Percentiles rank a stretch among this genome's conserved stretches.
Evolutionary conservation across 2,329 filamentous ascomycete genomes (phyloP).

Genomic region (Alternaria sp.): DNA sequence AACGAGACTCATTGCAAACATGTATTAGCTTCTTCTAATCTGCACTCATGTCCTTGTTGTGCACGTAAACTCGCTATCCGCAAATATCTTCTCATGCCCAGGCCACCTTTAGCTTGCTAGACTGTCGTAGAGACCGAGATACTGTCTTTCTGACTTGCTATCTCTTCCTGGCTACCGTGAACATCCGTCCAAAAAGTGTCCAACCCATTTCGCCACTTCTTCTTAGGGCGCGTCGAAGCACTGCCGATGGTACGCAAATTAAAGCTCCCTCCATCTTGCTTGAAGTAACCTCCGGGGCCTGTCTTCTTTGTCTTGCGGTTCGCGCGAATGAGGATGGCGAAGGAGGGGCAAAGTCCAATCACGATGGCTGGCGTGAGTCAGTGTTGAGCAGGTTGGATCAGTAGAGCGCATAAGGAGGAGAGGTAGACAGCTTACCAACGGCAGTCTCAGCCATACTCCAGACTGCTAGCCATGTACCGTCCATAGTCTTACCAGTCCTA

Average conservation of each 20-base stretch:
- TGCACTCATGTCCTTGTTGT: neutral
- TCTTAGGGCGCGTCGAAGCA: neutral
- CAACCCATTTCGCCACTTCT: neutral
- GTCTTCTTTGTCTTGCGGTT: neutral
- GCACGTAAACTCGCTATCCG: too few species aligned
- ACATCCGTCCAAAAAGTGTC: neutral
- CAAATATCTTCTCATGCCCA: neutral
- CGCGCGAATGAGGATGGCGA: neutral
- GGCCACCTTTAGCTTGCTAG: neutral
- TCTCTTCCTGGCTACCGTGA: neutral
- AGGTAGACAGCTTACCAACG: slow-evolving; percentile 26
- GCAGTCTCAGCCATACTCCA: slow-evolving; percentile 9
- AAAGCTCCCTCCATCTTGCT: neutral
- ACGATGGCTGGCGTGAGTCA: neutral
- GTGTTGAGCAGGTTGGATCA: neutral
- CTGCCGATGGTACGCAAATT: neutral
- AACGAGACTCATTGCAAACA: neutral
- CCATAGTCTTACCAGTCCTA: neutral
- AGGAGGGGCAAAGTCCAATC: neutral
- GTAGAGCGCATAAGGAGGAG: neutral
- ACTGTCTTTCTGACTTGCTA: neutral
- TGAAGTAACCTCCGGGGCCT: too few species aligned
- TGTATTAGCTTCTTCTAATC: neutral
- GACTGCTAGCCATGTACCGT: slow-evolving; percentile 13
- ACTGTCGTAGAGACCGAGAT: neutral